Evolutionary conservation across 345 rosid genomes (phyloP).

Genomic region (Eucalyptus curtisii): DNA sequence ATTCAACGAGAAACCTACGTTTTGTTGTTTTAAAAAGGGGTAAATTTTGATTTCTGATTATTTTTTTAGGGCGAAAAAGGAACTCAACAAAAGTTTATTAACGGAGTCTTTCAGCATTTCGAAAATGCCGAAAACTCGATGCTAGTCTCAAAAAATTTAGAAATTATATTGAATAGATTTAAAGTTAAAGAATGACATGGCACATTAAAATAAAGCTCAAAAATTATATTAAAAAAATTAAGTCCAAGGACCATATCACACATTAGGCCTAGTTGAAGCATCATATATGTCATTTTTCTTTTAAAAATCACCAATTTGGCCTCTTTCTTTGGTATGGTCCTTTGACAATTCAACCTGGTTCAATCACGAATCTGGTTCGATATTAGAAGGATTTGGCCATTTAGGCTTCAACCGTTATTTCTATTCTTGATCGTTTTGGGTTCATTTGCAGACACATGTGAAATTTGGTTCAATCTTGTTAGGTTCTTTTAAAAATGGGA

Average conservation of each 20-base stretch:
- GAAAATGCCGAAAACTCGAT: no score
- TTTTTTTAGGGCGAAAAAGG: no score
- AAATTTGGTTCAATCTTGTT: no score
- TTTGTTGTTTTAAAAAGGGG: no score
- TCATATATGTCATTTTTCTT: no score
- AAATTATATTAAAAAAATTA: fast-evolving
- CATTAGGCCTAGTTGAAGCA: fast-evolving
- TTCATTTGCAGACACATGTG: background rate
- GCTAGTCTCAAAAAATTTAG: background rate
- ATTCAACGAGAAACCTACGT: no score
- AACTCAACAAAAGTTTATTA: no score
- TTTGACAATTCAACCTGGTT: no score
- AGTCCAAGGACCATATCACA: fast-evolving
- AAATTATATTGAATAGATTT: background rate
- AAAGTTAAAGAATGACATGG: fast-evolving
- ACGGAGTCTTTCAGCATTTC: no score
- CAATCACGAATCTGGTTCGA: background rate
- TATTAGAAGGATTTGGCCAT: background rate
- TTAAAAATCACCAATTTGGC: background rate
- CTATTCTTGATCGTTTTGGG: no score
- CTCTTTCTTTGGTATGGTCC: background rate
- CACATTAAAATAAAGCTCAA: fast-evolving
- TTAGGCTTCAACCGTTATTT: background rate
- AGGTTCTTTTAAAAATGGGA: no score
- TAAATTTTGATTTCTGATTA: no score